Percentiles rank a stretch among this genome's conserved stretches.
Conservation (phyloP, 305 asterid genomes). For the Rubia balearica region DNA sequence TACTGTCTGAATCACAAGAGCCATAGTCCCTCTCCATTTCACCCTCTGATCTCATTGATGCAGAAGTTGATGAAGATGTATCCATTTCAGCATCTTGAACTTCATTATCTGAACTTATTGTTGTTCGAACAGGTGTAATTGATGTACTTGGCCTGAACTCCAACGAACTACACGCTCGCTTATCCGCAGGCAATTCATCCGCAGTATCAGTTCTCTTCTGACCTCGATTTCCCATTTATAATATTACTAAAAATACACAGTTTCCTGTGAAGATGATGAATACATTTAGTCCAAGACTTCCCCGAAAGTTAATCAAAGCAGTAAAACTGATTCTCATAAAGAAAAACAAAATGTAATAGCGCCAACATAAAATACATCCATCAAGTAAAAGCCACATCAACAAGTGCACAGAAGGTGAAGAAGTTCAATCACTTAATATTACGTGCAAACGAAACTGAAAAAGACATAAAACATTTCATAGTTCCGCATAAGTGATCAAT, state of each 20-base stretch:
- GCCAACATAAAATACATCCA: not conserved
- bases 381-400: not conserved
- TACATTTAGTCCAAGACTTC: not conserved
- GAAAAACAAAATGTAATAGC: not conserved
- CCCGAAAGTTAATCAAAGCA: not conserved
- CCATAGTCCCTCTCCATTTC: slow-evolving; percentile 81
- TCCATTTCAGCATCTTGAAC: slow-evolving; percentile 69
- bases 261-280: slow-evolving; percentile 7
- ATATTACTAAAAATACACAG: slow-evolving; percentile 1
- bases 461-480: not conserved
- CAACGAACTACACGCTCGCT: slow-evolving; percentile 76
- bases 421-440: not conserved
- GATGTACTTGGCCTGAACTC: slow-evolving; percentile 79
- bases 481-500: not conserved
- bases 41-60: slow-evolving; percentile 65
- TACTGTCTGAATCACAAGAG: slow-evolving; percentile 75
- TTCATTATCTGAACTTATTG: slow-evolving; percentile 38
- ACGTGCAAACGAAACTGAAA: not conserved
- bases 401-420: not conserved
- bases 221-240: slow-evolving; percentile 74
- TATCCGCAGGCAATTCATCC: slow-evolving; percentile 89
- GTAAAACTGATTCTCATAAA: not conserved
- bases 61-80: slow-evolving; percentile 68
- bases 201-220: slow-evolving; percentile 68
- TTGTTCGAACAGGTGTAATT: slow-evolving; percentile 47